Evolutionary conservation across 2,329 filamentous ascomycete species (phyloP).

Genomic region (Aulographum hederae): DNA sequence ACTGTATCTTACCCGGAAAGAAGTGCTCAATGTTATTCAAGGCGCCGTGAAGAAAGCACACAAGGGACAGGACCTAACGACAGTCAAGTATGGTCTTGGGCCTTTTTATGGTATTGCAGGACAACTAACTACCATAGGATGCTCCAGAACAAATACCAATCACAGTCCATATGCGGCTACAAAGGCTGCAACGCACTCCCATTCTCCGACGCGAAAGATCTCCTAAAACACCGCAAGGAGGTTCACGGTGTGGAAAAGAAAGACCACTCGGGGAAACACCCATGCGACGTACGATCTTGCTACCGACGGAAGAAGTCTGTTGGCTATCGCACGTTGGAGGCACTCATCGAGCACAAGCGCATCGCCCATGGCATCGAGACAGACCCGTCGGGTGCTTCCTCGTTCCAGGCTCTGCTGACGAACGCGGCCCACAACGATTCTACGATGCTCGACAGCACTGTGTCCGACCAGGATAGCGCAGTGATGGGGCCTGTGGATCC

Average conservation of each 20-base stretch:
- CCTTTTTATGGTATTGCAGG: too few species aligned
- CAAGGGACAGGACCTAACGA: constrained; percentile 6
- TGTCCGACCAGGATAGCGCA: too few species aligned
- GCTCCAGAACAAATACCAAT: constrained; percentile 10
- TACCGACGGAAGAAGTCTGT: constrained; percentile 8
- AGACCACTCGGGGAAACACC: constrained; percentile 7
- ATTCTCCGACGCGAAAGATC: constrained; percentile 8
- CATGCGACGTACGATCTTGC: constrained; percentile 7
- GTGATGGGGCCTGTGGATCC: too few species aligned
- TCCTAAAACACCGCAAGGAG: constrained; percentile 8
- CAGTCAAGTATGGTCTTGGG: constrained; percentile 8
- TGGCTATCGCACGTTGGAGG: constrained; percentile 8
- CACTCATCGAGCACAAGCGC: constrained; percentile 7
- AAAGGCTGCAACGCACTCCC: constrained; percentile 8
- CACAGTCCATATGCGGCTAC: constrained; percentile 8
- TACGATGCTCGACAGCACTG: too few species aligned
- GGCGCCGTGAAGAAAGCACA: constrained; percentile 8
- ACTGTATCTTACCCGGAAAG: constrained; percentile 7
- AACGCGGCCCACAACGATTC: too few species aligned
- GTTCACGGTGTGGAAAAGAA: constrained; percentile 8
- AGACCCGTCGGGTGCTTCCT: too few species aligned
- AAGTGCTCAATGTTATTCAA: constrained; percentile 9
- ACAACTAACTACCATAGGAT: constrained; percentile 2
- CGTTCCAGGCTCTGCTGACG: too few species aligned
- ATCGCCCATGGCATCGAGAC: not conserved